A percentile compares a stretch with the other conserved stretches of the same genome.
phyloP scores from a whole-genome alignment of 768 basidiomycete species.

The Mycena vulgaris region DNA sequence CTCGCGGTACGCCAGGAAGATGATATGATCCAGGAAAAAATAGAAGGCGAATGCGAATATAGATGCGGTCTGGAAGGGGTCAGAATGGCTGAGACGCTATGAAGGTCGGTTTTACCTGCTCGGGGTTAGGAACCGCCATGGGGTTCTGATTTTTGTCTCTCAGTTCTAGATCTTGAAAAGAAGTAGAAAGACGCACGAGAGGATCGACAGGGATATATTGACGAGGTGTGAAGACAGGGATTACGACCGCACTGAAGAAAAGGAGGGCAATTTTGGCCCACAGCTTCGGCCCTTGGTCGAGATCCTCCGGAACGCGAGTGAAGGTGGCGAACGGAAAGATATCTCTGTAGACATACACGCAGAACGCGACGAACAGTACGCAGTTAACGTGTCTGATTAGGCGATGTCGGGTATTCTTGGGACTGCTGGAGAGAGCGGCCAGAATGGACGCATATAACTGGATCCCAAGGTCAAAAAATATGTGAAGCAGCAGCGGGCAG shows the following conservation, averaged over 20 bases:
- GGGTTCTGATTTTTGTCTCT: constrained; percentile 46
- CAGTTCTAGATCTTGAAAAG: neutral
- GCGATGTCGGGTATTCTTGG: neutral
- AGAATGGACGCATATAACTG: constrained; percentile 23
- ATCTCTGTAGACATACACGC: constrained; percentile 68
- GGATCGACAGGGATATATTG: constrained; percentile 69
- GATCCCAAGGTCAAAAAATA: neutral
- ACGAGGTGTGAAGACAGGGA: constrained; percentile 69
- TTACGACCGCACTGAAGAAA: constrained; percentile 56
- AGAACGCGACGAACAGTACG: constrained; percentile 51
- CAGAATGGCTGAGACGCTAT: too few species aligned
- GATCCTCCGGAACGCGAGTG: constrained; percentile 60
- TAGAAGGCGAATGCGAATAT: constrained; percentile 61
- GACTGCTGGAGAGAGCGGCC: constrained; percentile 7
- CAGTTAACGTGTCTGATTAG: constrained; percentile 45
- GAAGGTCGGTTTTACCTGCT: too few species aligned
- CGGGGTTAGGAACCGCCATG: constrained; percentile 52
- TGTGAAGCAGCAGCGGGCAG: neutral
- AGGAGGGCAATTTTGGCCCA: constrained; percentile 68
- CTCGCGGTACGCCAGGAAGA: constrained; percentile 59
- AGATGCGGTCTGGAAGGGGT: constrained; percentile 66
- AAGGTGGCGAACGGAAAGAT: constrained; percentile 72
- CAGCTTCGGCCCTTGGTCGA: constrained; percentile 57
- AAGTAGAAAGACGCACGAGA: constrained; percentile 48
- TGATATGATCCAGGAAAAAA: constrained; percentile 67